Percentiles rank a stretch among this genome's conserved stretches.
Evolutionary conservation across 768 basidiomycete genomes (phyloP).

Genomic region (Phylloporus sp.): DNA sequence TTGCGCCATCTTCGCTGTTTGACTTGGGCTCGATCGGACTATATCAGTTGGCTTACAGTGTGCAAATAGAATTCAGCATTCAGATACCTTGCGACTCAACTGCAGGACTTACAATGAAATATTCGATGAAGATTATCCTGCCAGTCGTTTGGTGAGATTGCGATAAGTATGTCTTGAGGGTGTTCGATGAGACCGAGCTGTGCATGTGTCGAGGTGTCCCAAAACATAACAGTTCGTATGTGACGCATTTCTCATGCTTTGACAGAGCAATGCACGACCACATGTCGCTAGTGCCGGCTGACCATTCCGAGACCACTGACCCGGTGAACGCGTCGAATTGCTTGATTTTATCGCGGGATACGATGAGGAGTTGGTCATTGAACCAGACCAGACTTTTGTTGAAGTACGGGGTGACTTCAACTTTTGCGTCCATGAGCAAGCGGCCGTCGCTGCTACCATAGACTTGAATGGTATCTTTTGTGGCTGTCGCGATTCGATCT

Average conservation of each 20-base stretch:
- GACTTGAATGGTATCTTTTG: neutral
- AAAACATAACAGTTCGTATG: neutral
- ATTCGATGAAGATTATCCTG: neutral
- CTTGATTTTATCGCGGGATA: neutral
- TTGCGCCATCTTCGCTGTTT: no score
- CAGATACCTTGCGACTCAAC: no score
- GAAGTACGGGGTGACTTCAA: neutral
- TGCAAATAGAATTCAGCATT: no score
- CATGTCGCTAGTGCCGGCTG: fast-evolving
- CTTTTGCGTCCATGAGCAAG: neutral
- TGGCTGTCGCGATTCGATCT: neutral
- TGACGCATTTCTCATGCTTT: neutral
- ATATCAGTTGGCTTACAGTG: no score
- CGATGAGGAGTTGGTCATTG: neutral
- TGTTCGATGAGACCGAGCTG: neutral
- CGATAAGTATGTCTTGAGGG: neutral
- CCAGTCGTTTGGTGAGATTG: neutral
- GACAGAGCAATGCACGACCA: neutral
- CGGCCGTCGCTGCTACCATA: neutral
- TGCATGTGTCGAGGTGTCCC: neutral
- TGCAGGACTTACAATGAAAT: neutral
- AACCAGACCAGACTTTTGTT: constrained; percentile 1
- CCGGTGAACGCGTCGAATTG: neutral
- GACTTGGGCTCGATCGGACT: no score
- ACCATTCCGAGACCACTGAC: neutral